Conservation (phyloP, 1,139 yeast genomes). For the Saccharomyces hybrid region DNA sequence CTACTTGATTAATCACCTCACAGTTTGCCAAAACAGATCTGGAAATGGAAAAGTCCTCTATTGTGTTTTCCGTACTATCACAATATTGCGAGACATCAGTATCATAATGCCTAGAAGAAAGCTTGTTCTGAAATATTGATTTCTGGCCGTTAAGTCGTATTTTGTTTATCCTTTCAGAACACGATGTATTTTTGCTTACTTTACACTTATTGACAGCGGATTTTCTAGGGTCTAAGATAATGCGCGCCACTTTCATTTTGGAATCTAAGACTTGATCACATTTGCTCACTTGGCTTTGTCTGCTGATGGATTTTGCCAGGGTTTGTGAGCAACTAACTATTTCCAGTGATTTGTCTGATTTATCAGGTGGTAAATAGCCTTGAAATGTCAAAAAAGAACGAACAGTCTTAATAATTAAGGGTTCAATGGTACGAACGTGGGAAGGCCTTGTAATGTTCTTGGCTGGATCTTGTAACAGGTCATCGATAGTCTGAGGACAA, state of each 20-base stretch:
- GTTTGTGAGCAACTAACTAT: neutral
- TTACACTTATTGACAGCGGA: neutral
- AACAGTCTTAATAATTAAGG: constrained; percentile 32
- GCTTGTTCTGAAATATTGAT: neutral
- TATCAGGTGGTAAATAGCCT: constrained; percentile 15
- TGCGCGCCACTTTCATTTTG: neutral
- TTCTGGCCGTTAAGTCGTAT: neutral
- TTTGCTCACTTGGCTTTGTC: neutral
- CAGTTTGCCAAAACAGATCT: constrained; percentile 18
- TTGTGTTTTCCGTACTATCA: constrained; percentile 42
- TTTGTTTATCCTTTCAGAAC: neutral
- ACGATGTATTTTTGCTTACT: neutral
- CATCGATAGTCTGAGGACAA: constrained; percentile 32
- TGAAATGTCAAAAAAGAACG: constrained; percentile 28
- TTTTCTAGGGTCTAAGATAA: neutral
- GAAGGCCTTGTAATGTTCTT: constrained; percentile 31
- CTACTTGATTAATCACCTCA: constrained; percentile 46
- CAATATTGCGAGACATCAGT: constrained; percentile 16
- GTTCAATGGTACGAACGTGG: constrained; percentile 27
- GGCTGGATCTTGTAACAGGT: constrained; percentile 39
- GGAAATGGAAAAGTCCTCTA: constrained; percentile 39
- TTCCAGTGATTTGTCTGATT: neutral
- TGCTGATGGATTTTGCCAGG: neutral
- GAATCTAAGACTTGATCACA: neutral
- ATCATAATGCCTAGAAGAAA: neutral